phyloP scores from a whole-genome alignment of 805 yeast genomes.

The Saturnispora sekii region DNA sequence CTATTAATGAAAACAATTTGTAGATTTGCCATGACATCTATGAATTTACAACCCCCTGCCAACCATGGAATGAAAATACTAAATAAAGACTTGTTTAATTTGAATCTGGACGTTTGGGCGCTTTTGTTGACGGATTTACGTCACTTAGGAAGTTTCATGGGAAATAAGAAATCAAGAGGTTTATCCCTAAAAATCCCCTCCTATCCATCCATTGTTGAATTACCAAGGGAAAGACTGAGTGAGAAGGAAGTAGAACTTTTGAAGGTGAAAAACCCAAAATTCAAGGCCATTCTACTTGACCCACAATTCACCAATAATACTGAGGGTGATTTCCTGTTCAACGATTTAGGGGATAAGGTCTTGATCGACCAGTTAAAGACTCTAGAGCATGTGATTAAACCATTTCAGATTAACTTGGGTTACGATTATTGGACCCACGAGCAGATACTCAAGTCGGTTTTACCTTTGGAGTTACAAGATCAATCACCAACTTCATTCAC shows the following conservation, averaged over 20 bases:
- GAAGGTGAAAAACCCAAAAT: conserved; percentile 23
- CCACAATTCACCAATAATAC: conserved; percentile 38
- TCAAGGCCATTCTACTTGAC: conserved; percentile 52
- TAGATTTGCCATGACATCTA: neutral
- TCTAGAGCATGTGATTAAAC: conserved; percentile 36
- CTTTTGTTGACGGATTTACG: conserved; percentile 64
- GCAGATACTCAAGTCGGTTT: conserved; percentile 65
- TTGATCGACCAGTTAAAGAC: conserved; percentile 29
- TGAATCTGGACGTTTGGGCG: conserved; percentile 50
- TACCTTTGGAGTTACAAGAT: conserved; percentile 60
- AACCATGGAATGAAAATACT: conserved; percentile 54
- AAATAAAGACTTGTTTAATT: conserved; percentile 56
- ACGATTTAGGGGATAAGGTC: conserved; percentile 7
- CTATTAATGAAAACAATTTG: conserved; percentile 3
- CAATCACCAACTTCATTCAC: conserved; percentile 90
- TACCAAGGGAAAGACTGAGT: conserved; percentile 14
- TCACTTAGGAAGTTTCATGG: conserved; percentile 48
- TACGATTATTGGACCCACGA: conserved; percentile 87
- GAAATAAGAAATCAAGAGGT: conserved; percentile 33
- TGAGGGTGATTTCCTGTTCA: conserved; percentile 16
- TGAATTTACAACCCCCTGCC: conserved; percentile 46
- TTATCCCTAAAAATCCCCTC: conserved; percentile 56
- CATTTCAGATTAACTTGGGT: conserved; percentile 47
- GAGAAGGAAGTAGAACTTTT: conserved; percentile 6
- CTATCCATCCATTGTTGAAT: conserved; percentile 55